Conservation (phyloP, 169 alveolate genomes). For the Plasmodium falciparum region DNA sequence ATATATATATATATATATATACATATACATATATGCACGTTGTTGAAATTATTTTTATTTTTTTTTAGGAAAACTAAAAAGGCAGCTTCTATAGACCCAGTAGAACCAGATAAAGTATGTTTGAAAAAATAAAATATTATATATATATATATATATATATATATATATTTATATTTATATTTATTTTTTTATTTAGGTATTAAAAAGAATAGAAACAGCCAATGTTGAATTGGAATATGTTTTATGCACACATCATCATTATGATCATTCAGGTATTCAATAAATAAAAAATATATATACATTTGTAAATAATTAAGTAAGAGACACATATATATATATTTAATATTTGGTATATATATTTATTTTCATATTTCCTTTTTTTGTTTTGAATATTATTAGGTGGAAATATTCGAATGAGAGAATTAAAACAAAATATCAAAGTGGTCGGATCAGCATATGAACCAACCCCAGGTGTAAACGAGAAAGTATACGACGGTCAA, state of each 20-base stretch:
- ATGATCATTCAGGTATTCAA: conserved; percentile 85
- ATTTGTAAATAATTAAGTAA: background rate
- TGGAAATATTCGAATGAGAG: conserved; percentile 87
- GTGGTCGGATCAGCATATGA: conserved; percentile 93
- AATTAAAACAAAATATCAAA: conserved; percentile 82
- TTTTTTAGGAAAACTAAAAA: conserved; percentile 66
- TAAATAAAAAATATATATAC: background rate
- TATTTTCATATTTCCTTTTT: background rate
- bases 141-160: too few relatives aligned
- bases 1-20: too few relatives aligned
- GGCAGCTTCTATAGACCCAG: conserved; percentile 89
- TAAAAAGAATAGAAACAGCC: conserved; percentile 72
- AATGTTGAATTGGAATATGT: conserved; percentile 75
- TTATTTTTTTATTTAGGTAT: conserved; percentile 9
- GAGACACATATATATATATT: background rate
- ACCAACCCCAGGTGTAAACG: conserved; percentile 89
- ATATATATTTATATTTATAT: too few relatives aligned
- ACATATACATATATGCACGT: background rate
- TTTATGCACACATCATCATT: conserved; percentile 89
- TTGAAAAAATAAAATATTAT: too few relatives aligned
- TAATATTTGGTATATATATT: background rate
- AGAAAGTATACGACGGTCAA: conserved; percentile 87
- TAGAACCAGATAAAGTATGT: conserved; percentile 80
- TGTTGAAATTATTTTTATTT: background rate
- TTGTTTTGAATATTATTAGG: conserved; percentile 76